Conservation (phyloP, 2,329 filamentous ascomycete genomes). For the Ilyonectria destructans region DNA sequence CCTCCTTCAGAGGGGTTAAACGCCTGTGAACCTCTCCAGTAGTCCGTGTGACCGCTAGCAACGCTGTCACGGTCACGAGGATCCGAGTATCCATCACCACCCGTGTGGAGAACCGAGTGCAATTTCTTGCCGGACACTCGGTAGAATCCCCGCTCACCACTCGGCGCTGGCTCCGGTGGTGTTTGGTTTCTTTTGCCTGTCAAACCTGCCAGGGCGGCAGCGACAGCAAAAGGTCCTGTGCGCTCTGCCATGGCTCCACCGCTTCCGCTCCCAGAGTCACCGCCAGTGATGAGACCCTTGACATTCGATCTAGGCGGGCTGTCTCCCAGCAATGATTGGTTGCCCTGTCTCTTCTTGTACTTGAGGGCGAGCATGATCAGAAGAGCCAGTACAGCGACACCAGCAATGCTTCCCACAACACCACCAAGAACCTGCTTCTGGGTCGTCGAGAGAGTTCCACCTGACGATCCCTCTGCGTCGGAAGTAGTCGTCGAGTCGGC, state of each 20-base stretch:
- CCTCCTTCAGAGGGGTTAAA: constrained; percentile 57
- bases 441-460: constrained; percentile 49
- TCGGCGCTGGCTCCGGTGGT: constrained; percentile 52
- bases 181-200: constrained; percentile 57
- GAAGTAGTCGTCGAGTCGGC: constrained; percentile 43
- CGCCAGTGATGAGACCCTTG: constrained; percentile 51
- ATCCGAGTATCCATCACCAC: constrained; percentile 76
- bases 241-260: constrained; percentile 63
- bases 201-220: constrained; percentile 65
- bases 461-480: constrained; percentile 35
- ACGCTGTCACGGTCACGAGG: constrained; percentile 59
- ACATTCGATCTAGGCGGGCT: constrained; percentile 52
- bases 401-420: constrained; percentile 72
- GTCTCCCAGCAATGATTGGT: constrained; percentile 62
- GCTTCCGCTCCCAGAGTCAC: constrained; percentile 40
- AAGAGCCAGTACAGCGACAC: constrained; percentile 70
- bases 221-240: constrained; percentile 59
- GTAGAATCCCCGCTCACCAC: constrained; percentile 73
- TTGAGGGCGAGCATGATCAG: constrained; percentile 69
- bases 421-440: constrained; percentile 67
- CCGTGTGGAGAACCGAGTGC: constrained; percentile 73
- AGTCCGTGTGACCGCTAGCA: constrained; percentile 67
- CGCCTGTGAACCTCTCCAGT: constrained; percentile 68
- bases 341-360: constrained; percentile 69
- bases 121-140: constrained; percentile 77